phyloP scores from a whole-genome alignment of 345 rosid species.

The Theobroma cacao region DNA sequence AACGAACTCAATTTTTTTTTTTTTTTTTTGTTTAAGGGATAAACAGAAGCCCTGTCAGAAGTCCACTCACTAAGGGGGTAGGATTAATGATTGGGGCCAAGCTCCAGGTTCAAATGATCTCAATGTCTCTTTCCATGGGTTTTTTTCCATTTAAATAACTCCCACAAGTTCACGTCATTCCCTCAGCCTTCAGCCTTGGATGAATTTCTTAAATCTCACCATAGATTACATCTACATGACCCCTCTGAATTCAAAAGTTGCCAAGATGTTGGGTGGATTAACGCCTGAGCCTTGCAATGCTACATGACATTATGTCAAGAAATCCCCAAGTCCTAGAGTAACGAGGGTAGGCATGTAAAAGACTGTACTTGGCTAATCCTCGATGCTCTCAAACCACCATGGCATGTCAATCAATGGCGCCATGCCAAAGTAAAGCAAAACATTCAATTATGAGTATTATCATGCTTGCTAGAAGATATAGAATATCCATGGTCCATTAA shows the following conservation, averaged over 20 bases:
- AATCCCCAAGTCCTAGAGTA: background rate
- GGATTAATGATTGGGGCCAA: background rate
- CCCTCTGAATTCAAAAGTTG: background rate
- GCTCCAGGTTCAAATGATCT: background rate
- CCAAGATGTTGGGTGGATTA: background rate
- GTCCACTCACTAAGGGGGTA: background rate
- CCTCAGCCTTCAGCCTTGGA: background rate
- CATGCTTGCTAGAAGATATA: background rate
- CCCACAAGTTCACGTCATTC: background rate
- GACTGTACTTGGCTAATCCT: background rate
- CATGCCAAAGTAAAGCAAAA: background rate
- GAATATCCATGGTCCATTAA: background rate
- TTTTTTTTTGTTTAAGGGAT: background rate
- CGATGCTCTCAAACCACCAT: background rate
- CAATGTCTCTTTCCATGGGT: background rate
- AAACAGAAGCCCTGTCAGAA: background rate
- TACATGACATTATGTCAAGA: background rate
- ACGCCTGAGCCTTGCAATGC: background rate
- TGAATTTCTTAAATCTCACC: background rate
- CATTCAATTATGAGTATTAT: background rate
- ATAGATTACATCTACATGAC: background rate
- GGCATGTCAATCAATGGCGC: background rate
- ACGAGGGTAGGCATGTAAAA: conserved; percentile 1
- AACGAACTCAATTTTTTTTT: background rate
- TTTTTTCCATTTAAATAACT: background rate